phyloP scores from a whole-genome alignment of 1,284 basidiomycete genomes.

The Sporisorium scitamineum region DNA sequence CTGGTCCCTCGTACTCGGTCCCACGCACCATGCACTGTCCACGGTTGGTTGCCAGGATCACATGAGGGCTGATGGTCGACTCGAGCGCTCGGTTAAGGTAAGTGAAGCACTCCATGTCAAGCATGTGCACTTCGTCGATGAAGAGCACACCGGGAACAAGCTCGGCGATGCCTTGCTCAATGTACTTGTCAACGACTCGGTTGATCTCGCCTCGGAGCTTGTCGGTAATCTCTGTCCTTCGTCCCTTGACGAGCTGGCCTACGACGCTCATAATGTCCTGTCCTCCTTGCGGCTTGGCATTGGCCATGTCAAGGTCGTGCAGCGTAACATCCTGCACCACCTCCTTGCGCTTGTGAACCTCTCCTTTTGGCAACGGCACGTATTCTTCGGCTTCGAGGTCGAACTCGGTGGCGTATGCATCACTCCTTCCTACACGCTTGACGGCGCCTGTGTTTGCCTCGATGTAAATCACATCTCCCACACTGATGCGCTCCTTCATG shows the following conservation, averaged over 20 bases:
- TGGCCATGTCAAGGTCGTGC: constrained; percentile 95
- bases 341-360: constrained; percentile 97
- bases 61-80: constrained; percentile 95
- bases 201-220: constrained; percentile 95
- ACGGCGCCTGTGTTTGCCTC: constrained; percentile 95
- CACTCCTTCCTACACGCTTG: constrained; percentile 96
- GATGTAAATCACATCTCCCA: constrained; percentile 97
- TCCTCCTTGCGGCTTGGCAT: constrained; percentile 90
- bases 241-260: constrained; percentile 93
- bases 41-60: constrained; percentile 95
- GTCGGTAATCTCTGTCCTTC: constrained; percentile 95
- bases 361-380: constrained; percentile 95
- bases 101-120: constrained; percentile 99
- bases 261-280: constrained; percentile 99
- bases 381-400: constrained; percentile 98
- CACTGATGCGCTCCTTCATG: constrained; percentile 94
- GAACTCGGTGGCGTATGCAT: constrained; percentile 98
- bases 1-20: constrained; percentile 73
- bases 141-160: constrained; percentile 97
- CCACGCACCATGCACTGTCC: constrained; percentile 92
- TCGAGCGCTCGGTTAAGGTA: constrained; percentile 96
- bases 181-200: constrained; percentile 97
- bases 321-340: constrained; percentile 97
- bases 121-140: constrained; percentile 99
- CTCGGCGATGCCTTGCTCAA: constrained; percentile 97